These are phyloP conservation scores for Edaphochlamys debaryana DNA, from an alignment of 139 green algal genomes.

Conservation along the genomic window DNA sequence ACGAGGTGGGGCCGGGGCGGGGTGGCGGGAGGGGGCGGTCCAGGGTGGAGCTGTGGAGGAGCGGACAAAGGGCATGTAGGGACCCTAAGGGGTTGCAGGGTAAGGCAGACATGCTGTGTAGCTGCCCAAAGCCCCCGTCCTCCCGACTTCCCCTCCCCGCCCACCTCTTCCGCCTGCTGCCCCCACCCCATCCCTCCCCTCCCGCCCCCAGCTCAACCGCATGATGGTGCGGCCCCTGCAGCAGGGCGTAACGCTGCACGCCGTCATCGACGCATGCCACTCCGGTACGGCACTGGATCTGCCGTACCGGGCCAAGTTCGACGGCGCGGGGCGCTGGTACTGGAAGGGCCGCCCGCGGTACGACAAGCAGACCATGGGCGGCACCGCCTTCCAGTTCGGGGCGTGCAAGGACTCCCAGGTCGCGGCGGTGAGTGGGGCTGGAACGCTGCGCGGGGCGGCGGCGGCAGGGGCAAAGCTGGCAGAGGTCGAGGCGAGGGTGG, in stretches of 20 bases:
- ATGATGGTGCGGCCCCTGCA: conserved; percentile 61
- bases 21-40: no score
- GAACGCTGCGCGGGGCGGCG: no score
- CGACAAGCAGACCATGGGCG: conserved; percentile 35
- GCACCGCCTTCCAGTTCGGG: conserved; percentile 79
- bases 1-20: no score
- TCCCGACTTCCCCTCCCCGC: no score
- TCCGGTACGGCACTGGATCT: conserved; percentile 76
- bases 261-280: conserved; percentile 88
- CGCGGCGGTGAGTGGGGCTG: conserved; percentile 44
- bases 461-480: no score
- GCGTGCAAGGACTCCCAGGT: conserved; percentile 76
- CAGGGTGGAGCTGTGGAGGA: no score
- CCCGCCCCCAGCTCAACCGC: conserved; percentile 57
- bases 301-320: conserved; percentile 65
- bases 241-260: conserved; percentile 73
- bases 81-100: neutral
- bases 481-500: no score
- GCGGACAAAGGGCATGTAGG: no score
- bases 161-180: no score
- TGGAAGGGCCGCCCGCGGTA: conserved; percentile 61
- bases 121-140: no score
- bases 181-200: no score
- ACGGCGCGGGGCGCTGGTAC: conserved; percentile 46
- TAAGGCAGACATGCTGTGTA: no score